Conservation (phyloP, 306 rosid genomes). For the Quercus robur region DNA sequence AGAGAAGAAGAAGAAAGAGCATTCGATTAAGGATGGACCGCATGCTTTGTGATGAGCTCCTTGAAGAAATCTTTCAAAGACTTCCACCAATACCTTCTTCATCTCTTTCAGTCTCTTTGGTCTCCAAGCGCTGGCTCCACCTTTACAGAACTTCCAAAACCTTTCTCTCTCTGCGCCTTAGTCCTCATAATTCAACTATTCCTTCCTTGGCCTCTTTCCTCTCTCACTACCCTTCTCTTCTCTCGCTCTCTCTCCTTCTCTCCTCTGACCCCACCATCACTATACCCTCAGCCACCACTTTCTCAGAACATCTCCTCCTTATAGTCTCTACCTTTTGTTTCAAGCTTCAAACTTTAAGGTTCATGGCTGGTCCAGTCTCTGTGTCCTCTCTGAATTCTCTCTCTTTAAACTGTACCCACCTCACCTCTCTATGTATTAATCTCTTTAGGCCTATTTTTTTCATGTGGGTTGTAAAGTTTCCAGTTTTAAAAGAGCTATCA, state of each 20-base stretch:
- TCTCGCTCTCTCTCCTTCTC: slow-evolving; percentile 49
- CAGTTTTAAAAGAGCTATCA: slow-evolving; percentile 48
- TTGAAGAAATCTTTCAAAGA: slow-evolving; percentile 68
- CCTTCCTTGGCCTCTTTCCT: slow-evolving; percentile 52
- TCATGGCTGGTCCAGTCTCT: slow-evolving; percentile 52
- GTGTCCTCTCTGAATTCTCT: slow-evolving; percentile 58
- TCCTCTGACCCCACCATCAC: slow-evolving; percentile 25
- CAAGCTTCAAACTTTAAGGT: slow-evolving; percentile 45
- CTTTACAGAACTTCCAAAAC: slow-evolving; percentile 67
- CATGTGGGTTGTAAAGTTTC: slow-evolving; percentile 52
- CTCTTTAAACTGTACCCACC: slow-evolving; percentile 42
- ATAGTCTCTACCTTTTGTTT: slow-evolving; percentile 35
- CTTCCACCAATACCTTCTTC: slow-evolving; percentile 56
- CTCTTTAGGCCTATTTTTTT: slow-evolving; percentile 62
- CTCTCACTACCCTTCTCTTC: slow-evolving; percentile 56
- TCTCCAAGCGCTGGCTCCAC: slow-evolving; percentile 83
- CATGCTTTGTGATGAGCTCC: slow-evolving; percentile 65
- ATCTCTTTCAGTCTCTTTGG: slow-evolving; percentile 54
- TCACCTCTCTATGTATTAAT: slow-evolving; percentile 52
- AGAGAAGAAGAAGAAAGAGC: background rate
- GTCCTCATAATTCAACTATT: slow-evolving; percentile 21
- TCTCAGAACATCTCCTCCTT: slow-evolving; percentile 37
- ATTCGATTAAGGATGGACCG: slow-evolving; percentile 37
- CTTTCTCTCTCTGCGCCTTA: slow-evolving; percentile 59
- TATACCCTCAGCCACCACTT: background rate